Evolutionary conservation across 805 yeast genomes (phyloP).

Genomic region (Dipodascopsis uninucleata): DNA sequence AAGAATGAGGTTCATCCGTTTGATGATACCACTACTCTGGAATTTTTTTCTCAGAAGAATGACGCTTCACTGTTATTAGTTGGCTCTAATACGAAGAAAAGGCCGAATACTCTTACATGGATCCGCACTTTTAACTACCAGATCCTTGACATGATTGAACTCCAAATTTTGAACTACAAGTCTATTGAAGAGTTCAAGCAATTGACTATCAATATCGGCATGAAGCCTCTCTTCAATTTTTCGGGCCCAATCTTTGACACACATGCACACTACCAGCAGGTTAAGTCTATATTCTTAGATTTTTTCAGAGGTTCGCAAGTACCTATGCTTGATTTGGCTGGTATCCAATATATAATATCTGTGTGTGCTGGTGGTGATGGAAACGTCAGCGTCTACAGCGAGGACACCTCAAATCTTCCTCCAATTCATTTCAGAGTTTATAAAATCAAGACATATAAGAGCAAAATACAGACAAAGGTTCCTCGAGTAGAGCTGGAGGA

Average conservation of each 20-base stretch:
- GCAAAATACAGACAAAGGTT: constrained; percentile 68
- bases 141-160: constrained; percentile 90
- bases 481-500: constrained; percentile 95
- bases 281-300: constrained; percentile 85
- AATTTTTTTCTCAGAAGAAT: constrained; percentile 92
- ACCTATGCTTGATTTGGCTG: constrained; percentile 77
- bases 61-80: constrained; percentile 82
- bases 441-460: constrained; percentile 70
- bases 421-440: constrained; percentile 86
- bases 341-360: constrained; percentile 85
- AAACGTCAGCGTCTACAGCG: constrained; percentile 20
- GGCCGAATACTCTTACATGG: constrained; percentile 88
- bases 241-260: constrained; percentile 89
- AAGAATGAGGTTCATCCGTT: constrained; percentile 90
- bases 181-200: constrained; percentile 68
- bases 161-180: constrained; percentile 65
- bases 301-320: constrained; percentile 66
- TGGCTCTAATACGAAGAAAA: constrained; percentile 76
- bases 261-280: constrained; percentile 78
- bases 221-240: constrained; percentile 91
- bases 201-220: constrained; percentile 73
- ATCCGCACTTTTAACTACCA: constrained; percentile 86
- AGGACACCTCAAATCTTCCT: constrained; percentile 48
- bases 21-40: constrained; percentile 80
- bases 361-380: constrained; percentile 63